Percentiles rank a stretch among this genome's conserved stretches.
Evolutionary conservation across 2,329 filamentous ascomycete genomes (phyloP).

Genomic region (Dothistroma pini): DNA sequence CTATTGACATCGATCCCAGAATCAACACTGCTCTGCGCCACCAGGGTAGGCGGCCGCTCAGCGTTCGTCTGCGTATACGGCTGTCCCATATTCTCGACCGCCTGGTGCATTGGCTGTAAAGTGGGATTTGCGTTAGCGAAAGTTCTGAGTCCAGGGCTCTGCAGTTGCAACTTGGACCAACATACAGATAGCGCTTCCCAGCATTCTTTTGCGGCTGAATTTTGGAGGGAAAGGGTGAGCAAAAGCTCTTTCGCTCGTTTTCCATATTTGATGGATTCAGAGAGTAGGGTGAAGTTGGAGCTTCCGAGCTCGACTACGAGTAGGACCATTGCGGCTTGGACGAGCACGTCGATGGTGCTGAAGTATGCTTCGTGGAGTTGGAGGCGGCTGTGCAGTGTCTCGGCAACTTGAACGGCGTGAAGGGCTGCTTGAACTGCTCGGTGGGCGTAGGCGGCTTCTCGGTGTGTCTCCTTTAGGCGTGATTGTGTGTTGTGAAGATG

Average conservation of each 20-base stretch:
- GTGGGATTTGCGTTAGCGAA: not conserved
- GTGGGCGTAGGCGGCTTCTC: slow-evolving; percentile 9
- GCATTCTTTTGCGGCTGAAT: slow-evolving; percentile 13
- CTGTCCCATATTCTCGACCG: slow-evolving; percentile 1
- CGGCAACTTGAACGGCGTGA: slow-evolving; percentile 15
- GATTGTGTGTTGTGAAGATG: slow-evolving; percentile 10
- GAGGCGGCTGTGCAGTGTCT: slow-evolving; percentile 16
- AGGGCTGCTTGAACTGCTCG: slow-evolving; percentile 15
- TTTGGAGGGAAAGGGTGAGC: slow-evolving; percentile 13
- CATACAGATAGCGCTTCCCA: slow-evolving; percentile 16
- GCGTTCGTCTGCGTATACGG: not conserved
- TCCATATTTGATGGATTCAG: slow-evolving; percentile 11
- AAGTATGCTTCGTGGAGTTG: slow-evolving; percentile 20
- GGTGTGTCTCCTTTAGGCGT: not conserved
- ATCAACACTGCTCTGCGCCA: not conserved
- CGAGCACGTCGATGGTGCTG: slow-evolving; percentile 16
- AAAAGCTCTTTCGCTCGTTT: slow-evolving; percentile 16
- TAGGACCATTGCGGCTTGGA: slow-evolving; percentile 16
- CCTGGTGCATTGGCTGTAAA: slow-evolving; percentile 3
- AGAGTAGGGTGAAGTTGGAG: slow-evolving; percentile 5
- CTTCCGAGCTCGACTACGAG: slow-evolving; percentile 15
- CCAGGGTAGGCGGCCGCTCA: not conserved
- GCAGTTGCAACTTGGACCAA: not conserved
- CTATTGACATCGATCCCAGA: not conserved
- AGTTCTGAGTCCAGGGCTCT: not conserved